phyloP scores from a whole-genome alignment of 768 basidiomycete species.

The Lactifluus echinatus region DNA sequence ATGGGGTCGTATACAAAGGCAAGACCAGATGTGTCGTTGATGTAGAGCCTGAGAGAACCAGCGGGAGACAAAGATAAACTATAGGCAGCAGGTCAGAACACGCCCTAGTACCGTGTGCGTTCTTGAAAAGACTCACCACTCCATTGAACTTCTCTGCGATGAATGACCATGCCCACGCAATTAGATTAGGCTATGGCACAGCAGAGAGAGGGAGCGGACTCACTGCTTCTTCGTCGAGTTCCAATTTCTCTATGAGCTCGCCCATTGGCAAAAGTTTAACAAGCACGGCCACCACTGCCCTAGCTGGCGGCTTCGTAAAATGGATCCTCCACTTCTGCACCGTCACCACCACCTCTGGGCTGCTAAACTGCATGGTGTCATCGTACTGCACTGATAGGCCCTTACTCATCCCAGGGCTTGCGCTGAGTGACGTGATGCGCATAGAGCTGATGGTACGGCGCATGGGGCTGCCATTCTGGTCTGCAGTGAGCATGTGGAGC shows the following conservation, averaged over 20 bases:
- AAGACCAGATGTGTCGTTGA: slow-evolving; percentile 32
- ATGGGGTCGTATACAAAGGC: slow-evolving; percentile 51
- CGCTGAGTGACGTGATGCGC: background rate
- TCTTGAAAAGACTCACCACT: slow-evolving; percentile 4
- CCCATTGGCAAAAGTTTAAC: slow-evolving; percentile 29
- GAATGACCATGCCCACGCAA: background rate
- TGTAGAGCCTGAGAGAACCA: slow-evolving; percentile 32
- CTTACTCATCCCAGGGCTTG: too few relatives aligned
- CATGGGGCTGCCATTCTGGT: slow-evolving; percentile 1
- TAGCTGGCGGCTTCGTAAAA: too few relatives aligned
- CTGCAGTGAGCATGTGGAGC: background rate
- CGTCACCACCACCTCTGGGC: too few relatives aligned
- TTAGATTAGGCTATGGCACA: background rate
- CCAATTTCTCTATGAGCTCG: slow-evolving; percentile 24
- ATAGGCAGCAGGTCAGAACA: background rate
- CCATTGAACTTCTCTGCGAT: slow-evolving; percentile 26
- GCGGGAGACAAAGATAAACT: slow-evolving; percentile 8
- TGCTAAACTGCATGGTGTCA: slow-evolving; percentile 7
- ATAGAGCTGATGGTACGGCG: background rate
- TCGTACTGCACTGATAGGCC: slow-evolving; percentile 17
- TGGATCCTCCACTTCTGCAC: too few relatives aligned
- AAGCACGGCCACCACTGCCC: slow-evolving; percentile 14
- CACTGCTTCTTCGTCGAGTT: slow-evolving; percentile 37
- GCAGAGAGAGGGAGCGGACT: slow-evolving; percentile 14
- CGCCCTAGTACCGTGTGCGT: background rate